Conservation (phyloP, 2,329 filamentous ascomycete genomes). For the Kalaharituber pfeilii region DNA sequence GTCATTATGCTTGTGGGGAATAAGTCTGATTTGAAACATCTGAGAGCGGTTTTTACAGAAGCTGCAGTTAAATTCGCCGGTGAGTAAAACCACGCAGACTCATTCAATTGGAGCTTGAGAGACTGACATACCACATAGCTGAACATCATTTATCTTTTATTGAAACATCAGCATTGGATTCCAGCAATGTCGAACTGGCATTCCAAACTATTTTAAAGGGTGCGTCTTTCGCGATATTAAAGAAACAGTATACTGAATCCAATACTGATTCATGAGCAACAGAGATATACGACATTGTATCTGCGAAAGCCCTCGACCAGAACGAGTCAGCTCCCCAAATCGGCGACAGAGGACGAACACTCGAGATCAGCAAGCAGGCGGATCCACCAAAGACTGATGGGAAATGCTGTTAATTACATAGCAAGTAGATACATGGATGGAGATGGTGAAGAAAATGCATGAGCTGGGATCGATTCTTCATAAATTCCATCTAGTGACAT, state of each 20-base stretch:
- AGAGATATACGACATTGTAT: constrained; percentile 99
- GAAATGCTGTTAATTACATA: constrained; percentile 53
- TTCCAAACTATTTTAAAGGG: constrained; percentile 99
- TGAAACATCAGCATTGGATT: constrained; percentile 94
- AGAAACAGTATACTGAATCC: not conserved
- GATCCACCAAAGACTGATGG: constrained; percentile 63
- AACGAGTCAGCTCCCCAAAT: constrained; percentile 66
- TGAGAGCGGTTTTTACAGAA: constrained; percentile 90
- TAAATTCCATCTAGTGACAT: constrained; percentile 5
- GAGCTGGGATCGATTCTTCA: constrained; percentile 1
- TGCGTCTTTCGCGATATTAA: constrained; percentile 32
- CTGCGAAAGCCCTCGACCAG: constrained; percentile 87
- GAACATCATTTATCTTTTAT: constrained; percentile 98
- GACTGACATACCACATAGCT: constrained; percentile 36
- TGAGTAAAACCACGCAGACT: constrained; percentile 31
- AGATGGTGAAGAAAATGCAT: constrained; percentile 1
- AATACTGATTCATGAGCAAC: constrained; percentile 12
- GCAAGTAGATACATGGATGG: not conserved
- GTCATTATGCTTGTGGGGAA: constrained; percentile 99
- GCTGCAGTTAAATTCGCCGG: constrained; percentile 97
- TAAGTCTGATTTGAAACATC: constrained; percentile 99
- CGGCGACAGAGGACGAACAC: constrained; percentile 61
- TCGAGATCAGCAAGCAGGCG: constrained; percentile 72
- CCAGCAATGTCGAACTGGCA: constrained; percentile 95
- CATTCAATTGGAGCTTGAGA: constrained; percentile 4